Percentiles rank a stretch among this genome's conserved stretches.
These are phyloP conservation scores for Ogataea ramenticola DNA, from an alignment of 805 yeast species.

Conservation along the genomic window DNA sequence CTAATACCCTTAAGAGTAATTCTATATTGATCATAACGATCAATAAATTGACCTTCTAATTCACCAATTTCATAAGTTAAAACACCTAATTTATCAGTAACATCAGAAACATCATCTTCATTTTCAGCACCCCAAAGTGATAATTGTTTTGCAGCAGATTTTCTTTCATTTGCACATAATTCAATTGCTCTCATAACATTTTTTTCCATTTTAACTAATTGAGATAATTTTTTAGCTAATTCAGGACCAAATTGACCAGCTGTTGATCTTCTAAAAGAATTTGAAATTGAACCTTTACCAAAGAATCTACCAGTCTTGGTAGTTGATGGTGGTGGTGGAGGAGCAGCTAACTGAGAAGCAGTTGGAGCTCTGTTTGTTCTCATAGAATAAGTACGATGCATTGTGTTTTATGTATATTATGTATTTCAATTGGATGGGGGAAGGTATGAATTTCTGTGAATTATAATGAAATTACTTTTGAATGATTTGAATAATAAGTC, in stretches of 20 bases:
- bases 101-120: conserved; percentile 80
- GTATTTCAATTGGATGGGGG: not conserved
- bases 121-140: conserved; percentile 84
- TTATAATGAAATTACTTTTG: too few species aligned
- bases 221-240: conserved; percentile 65
- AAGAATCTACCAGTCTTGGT: conserved; percentile 81
- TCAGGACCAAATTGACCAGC: conserved; percentile 83
- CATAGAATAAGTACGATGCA: conserved; percentile 98
- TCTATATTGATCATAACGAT: conserved; percentile 81
- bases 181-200: conserved; percentile 75
- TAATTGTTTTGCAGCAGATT: conserved; percentile 76
- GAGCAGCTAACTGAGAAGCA: conserved; percentile 88
- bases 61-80: conserved; percentile 78
- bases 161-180: conserved; percentile 68
- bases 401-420: conserved; percentile 28
- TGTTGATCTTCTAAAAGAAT: conserved; percentile 47
- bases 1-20: conserved; percentile 73
- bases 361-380: conserved; percentile 96
- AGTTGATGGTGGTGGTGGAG: conserved; percentile 92
- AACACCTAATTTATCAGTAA: conserved; percentile 83
- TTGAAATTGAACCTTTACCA: conserved; percentile 65
- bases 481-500: not conserved
- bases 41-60: conserved; percentile 81
- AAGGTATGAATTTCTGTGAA: not conserved
- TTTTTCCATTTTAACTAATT: conserved; percentile 74